These are phyloP conservation scores for Aquilaria yunnanensis DNA, from an alignment of 345 rosid genomes.

Conservation along the genomic window DNA sequence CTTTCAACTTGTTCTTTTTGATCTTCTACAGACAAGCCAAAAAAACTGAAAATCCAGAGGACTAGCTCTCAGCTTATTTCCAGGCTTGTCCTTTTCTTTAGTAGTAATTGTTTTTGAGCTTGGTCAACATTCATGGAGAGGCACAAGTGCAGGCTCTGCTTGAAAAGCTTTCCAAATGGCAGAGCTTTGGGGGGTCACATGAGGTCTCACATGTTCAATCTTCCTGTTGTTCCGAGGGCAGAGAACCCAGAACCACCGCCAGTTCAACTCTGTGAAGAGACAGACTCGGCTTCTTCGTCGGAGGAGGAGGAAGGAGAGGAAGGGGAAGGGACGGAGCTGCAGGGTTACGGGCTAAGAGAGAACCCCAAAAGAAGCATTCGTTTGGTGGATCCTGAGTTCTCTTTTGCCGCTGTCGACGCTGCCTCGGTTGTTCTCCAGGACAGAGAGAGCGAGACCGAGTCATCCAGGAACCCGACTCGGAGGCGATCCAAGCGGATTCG, in stretches of 20 bases:
- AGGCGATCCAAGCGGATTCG: constrained; percentile 61
- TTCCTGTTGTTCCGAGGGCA: constrained; percentile 30
- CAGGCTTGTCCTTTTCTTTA: background rate
- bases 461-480: constrained; percentile 56
- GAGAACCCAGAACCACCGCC: constrained; percentile 10
- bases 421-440: constrained; percentile 55
- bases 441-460: constrained; percentile 78
- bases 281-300: constrained; percentile 27
- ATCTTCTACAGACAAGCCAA: no score
- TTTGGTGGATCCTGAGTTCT: constrained; percentile 58
- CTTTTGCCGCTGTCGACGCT: constrained; percentile 30
- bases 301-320: constrained; percentile 30
- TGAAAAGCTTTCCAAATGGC: constrained; percentile 55
- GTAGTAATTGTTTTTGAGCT: constrained; percentile 1
- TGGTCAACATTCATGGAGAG: constrained; percentile 39
- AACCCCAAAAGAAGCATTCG: constrained; percentile 48
- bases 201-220: constrained; percentile 71
- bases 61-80: no score
- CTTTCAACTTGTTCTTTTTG: no score
- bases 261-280: constrained; percentile 35
- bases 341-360: constrained; percentile 41
- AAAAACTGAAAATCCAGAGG: no score
- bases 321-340: constrained; percentile 10
- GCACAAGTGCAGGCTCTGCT: constrained; percentile 69
- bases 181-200: constrained; percentile 84